These are phyloP conservation scores for Lactarius psammicola DNA, from an alignment of 768 basidiomycete genomes.

Conservation along the genomic window DNA sequence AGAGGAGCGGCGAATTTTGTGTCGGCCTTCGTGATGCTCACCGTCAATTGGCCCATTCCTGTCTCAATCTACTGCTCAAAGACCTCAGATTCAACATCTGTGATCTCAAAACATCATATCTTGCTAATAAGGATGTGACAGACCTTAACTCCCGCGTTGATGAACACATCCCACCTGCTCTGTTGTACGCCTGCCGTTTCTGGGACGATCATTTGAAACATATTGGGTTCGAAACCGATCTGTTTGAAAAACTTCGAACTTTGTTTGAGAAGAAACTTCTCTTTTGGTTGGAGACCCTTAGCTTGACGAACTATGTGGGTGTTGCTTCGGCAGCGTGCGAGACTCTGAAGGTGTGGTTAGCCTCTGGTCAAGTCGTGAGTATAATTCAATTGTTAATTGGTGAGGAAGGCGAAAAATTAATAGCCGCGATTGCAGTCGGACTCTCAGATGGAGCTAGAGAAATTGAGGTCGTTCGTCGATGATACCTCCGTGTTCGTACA, in stretches of 20 bases:
- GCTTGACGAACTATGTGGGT: background rate
- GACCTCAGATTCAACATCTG: constrained; percentile 8
- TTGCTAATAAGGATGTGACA: background rate
- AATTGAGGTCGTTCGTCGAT: no score
- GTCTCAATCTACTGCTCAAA: background rate
- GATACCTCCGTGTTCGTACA: no score
- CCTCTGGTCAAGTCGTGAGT: no score
- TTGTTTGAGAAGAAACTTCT: constrained; percentile 1
- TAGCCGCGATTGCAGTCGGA: no score
- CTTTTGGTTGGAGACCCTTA: no score
- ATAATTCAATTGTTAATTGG: no score
- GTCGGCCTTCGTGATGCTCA: background rate
- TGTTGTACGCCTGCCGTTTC: constrained; percentile 1
- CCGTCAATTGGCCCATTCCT: background rate
- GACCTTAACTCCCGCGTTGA: background rate
- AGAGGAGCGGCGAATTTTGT: background rate
- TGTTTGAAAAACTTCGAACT: background rate
- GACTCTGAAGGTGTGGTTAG: no score
- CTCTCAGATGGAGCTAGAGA: no score
- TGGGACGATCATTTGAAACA: constrained; percentile 2
- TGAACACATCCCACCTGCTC: background rate
- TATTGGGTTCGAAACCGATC: background rate
- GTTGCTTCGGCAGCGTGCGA: background rate
- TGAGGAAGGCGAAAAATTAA: no score
- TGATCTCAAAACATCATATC: background rate